These are phyloP conservation scores for Rhizopus sp. DNA, from an alignment of 371 early-diverging fungal species.

Conservation along the genomic window DNA sequence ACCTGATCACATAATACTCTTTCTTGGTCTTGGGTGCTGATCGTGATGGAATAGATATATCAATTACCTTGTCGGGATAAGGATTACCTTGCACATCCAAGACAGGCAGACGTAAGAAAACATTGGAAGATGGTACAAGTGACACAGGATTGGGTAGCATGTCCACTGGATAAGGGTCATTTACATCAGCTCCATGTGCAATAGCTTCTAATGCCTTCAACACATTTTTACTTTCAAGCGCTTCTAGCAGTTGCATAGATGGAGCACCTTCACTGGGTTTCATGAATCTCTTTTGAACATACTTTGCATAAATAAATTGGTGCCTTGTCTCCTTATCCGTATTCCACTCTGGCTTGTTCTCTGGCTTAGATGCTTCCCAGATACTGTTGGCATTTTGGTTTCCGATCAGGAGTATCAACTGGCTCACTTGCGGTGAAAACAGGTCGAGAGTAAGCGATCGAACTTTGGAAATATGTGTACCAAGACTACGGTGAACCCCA, in stretches of 20 bases:
- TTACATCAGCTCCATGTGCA: constrained; percentile 37
- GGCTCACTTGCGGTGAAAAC: constrained; percentile 60
- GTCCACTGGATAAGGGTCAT: constrained; percentile 24
- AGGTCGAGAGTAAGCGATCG: constrained; percentile 82
- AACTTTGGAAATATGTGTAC: constrained; percentile 86
- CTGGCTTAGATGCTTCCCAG: constrained; percentile 38
- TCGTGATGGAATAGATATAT: neutral
- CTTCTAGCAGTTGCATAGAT: constrained; percentile 23
- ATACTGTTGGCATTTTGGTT: constrained; percentile 57
- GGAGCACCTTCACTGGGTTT: neutral
- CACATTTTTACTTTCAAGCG: constrained; percentile 37
- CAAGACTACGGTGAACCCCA: constrained; percentile 93
- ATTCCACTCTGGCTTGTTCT: constrained; percentile 10
- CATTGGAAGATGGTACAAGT: neutral
- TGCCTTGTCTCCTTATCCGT: constrained; percentile 19
- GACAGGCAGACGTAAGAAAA: neutral
- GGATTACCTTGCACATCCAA: neutral
- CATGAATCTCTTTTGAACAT: constrained; percentile 34
- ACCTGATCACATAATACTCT: neutral
- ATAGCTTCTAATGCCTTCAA: constrained; percentile 39
- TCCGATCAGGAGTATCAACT: constrained; percentile 52
- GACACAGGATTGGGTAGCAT: neutral
- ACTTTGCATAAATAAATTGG: constrained; percentile 30
- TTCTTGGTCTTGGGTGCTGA: neutral
- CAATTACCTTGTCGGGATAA: neutral